These are phyloP conservation scores for Talaromyces sp. DNA, from an alignment of 2,329 filamentous ascomycete species.

Conservation along the genomic window DNA sequence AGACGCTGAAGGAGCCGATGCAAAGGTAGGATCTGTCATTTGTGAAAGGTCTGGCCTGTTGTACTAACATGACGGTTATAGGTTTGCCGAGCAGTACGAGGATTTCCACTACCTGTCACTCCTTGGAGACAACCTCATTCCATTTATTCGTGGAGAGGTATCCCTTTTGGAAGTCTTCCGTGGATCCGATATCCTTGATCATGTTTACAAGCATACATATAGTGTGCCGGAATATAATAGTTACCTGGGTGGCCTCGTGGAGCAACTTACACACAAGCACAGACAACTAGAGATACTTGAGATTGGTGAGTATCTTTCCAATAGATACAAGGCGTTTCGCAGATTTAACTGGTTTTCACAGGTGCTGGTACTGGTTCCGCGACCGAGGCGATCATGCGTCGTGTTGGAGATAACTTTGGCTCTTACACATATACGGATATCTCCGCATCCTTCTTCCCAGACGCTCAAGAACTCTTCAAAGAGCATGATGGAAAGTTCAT, in stretches of 20 bases:
- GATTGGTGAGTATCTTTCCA: constrained; percentile 27
- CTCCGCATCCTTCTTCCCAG: constrained; percentile 21
- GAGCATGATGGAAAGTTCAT: constrained; percentile 19
- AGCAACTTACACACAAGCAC: constrained; percentile 38
- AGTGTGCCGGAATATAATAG: constrained; percentile 16
- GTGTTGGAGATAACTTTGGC: constrained; percentile 20
- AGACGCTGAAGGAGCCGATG: background rate
- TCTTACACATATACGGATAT: constrained; percentile 25
- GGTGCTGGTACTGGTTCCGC: constrained; percentile 44
- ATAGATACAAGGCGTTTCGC: background rate
- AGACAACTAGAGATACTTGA: constrained; percentile 45
- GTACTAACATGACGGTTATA: background rate
- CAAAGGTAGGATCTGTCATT: background rate
- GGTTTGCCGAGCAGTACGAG: constrained; percentile 2
- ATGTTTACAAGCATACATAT: constrained; percentile 33
- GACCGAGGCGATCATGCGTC: constrained; percentile 35
- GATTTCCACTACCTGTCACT: constrained; percentile 3
- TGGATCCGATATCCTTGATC: constrained; percentile 32
- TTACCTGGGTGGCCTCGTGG: constrained; percentile 26
- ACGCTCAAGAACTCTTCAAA: constrained; percentile 14
- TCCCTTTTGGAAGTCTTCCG: background rate
- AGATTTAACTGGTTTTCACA: background rate
- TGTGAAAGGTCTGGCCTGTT: background rate
- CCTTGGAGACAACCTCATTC: background rate
- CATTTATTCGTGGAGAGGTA: background rate